phyloP scores from a whole-genome alignment of 345 rosid genomes.

The Bruguiera parviflora region DNA sequence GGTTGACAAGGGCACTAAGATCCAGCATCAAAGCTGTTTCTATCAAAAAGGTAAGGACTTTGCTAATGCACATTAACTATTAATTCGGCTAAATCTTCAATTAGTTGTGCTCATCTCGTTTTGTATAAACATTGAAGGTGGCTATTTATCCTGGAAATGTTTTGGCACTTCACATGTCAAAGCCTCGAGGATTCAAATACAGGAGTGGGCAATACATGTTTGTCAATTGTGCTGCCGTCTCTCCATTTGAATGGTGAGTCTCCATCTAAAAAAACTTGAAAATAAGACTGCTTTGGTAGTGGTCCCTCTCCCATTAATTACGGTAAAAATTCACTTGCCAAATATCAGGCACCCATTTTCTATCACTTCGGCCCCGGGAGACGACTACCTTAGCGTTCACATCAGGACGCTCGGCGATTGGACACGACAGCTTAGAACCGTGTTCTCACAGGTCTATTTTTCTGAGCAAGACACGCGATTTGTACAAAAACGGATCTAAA shows the following conservation, averaged over 20 bases:
- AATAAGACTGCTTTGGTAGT: neutral
- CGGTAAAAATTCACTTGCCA: neutral
- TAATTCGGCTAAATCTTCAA: neutral
- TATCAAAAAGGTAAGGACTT: conserved; percentile 43
- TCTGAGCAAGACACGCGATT: neutral
- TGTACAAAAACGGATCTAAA: neutral
- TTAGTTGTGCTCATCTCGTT: neutral
- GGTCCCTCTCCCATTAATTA: neutral
- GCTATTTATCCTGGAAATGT: conserved; percentile 78
- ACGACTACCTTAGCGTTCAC: conserved; percentile 13
- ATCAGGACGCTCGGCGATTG: conserved; percentile 9
- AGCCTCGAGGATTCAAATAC: conserved; percentile 68
- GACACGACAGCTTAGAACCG: neutral
- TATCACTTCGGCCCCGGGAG: conserved; percentile 8
- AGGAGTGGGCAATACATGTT: conserved; percentile 87
- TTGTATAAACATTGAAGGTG: conserved; percentile 34
- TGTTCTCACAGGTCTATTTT: conserved; percentile 10
- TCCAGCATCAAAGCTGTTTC: conserved; percentile 66
- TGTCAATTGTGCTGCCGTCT: conserved; percentile 75
- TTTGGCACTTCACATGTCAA: conserved; percentile 62
- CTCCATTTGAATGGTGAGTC: conserved; percentile 75
- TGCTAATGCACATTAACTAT: too few species aligned
- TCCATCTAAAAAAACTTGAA: neutral
- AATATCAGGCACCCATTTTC: conserved; percentile 15
- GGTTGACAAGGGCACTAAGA: conserved; percentile 61